phyloP scores from a whole-genome alignment of 352 stramenopile species.

The Phytophthora foliorum region DNA sequence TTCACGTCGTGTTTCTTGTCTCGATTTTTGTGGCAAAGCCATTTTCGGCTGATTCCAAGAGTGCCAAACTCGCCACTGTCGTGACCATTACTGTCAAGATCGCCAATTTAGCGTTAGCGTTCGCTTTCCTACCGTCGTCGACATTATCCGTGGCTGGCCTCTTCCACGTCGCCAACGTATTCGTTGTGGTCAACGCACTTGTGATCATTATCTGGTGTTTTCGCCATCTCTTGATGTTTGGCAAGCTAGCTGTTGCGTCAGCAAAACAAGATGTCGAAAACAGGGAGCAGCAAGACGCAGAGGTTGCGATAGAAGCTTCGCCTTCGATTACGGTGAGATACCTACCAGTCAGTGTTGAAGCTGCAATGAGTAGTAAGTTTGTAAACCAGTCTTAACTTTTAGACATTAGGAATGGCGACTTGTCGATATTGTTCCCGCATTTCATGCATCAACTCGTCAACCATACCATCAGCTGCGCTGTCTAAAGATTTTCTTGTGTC shows the following conservation, averaged over 20 bases:
- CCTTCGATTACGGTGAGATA: conserved; percentile 7
- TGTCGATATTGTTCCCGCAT: conserved; percentile 30
- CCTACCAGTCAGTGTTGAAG: conserved; percentile 9
- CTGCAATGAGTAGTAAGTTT: not conserved
- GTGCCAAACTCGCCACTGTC: conserved; percentile 41
- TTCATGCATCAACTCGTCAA: conserved; percentile 27
- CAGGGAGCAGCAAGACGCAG: not conserved
- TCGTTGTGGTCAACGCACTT: conserved; percentile 60
- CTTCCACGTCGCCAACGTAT: conserved; percentile 40
- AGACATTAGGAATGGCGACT: conserved; percentile 28
- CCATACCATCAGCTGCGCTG: conserved; percentile 18
- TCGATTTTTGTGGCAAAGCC: conserved; percentile 36
- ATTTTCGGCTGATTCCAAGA: conserved; percentile 23
- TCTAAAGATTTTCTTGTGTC: conserved; percentile 2
- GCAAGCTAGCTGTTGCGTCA: conserved; percentile 26
- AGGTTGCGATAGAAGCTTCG: not conserved
- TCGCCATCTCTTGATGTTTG: conserved; percentile 61
- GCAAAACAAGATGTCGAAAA: conserved; percentile 15
- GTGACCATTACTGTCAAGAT: conserved; percentile 46
- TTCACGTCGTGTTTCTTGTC: conserved; percentile 57
- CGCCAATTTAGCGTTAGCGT: conserved; percentile 54
- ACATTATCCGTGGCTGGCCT: conserved; percentile 32
- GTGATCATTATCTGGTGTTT: conserved; percentile 58
- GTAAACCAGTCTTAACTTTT: not conserved
- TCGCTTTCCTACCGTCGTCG: conserved; percentile 54